These are phyloP conservation scores for Hippophae gyantsensis DNA, from an alignment of 306 rosid genomes.

Conservation along the genomic window DNA sequence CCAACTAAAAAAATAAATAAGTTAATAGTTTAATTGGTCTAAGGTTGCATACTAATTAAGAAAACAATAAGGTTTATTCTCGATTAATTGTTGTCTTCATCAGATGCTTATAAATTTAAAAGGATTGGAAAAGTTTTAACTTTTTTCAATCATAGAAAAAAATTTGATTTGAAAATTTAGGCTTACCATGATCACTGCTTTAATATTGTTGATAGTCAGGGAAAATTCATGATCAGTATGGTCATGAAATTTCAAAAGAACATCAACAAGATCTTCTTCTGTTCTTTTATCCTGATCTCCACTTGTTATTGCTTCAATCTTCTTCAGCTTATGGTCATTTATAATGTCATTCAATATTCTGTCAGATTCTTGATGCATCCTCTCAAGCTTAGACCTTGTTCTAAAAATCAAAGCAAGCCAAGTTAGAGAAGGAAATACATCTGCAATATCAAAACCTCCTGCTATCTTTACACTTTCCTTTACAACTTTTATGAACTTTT, in stretches of 20 bases:
- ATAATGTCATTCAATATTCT: constrained; percentile 23
- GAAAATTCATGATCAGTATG: background rate
- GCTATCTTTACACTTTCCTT: background rate
- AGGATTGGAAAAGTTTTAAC: too few relatives aligned
- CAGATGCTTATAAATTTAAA: too few relatives aligned
- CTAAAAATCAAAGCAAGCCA: constrained; percentile 16
- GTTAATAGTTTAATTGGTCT: too few relatives aligned
- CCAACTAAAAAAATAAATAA: too few relatives aligned
- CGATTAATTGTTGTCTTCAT: too few relatives aligned
- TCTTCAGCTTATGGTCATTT: constrained; percentile 18
- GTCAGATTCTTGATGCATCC: constrained; percentile 6
- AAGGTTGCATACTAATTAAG: too few relatives aligned
- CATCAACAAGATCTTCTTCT: constrained; percentile 13
- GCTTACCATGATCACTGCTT: constrained; percentile 19
- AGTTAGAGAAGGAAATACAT: constrained; percentile 29
- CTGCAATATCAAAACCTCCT: constrained; percentile 27
- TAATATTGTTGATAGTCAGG: constrained; percentile 7
- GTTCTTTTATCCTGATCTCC: background rate
- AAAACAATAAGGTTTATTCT: too few relatives aligned
- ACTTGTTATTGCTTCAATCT: too few relatives aligned
- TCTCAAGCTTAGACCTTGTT: constrained; percentile 19
- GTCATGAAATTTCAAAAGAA: constrained; percentile 7
- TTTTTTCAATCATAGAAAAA: too few relatives aligned
- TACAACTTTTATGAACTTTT: constrained; percentile 7
- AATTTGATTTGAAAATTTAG: too few relatives aligned